Evolutionary conservation across 2,329 filamentous ascomycete species (phyloP), one percentile per base, ranked within the genome.

Genomic region (Pseudocercospora cruenta): DNA sequence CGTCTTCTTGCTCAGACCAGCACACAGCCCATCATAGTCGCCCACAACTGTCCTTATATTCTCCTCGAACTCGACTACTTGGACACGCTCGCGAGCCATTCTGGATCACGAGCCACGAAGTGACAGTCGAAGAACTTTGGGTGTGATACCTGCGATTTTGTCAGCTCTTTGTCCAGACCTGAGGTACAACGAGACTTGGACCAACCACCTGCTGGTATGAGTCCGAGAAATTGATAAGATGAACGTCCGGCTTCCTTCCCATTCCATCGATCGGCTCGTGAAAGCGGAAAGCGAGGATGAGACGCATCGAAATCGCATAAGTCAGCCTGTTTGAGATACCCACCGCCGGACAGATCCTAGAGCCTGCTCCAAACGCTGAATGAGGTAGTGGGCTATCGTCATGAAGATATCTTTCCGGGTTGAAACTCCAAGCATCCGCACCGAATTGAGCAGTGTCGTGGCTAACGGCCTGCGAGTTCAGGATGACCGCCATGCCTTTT

Each of bases 191-290:
- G 24, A 24, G 12, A 31, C 16, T 5, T 6, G 5, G 43, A 60
- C 43, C 31, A 10, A 60, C 63, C 47, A 65, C 6, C 33, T 60
- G 63, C 26, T 55, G 31, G 36, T 59, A 51, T n/a, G 54, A 31
- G 12, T 60, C 55, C 26, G 62, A 64, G n/a, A 60, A 60, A 19
- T 65, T 31, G 19, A 65, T 58, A 8, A 58, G 63, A 57, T 60
- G 47, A 12, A 54, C 47, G 28, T 49, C 36, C 12, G 57, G 62
- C 36, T 45, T 59, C 21, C 57, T 59, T n/a, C 21, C 57, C 57
- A 14, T 45, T 19, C 47, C 22, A 33, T 58, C 36, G 1, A 45
- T 45, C n/a, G 21, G 36, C 47, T 60, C 58, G 31, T 49, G 36
- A 9, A 60, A 54, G 47, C 45, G n/a, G 49, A 60, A 65, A 14